Percentiles rank a stretch among this genome's conserved stretches.
Conservation (phyloP, 352 stramenopile species). For the Globisporangium alternatum region DNA sequence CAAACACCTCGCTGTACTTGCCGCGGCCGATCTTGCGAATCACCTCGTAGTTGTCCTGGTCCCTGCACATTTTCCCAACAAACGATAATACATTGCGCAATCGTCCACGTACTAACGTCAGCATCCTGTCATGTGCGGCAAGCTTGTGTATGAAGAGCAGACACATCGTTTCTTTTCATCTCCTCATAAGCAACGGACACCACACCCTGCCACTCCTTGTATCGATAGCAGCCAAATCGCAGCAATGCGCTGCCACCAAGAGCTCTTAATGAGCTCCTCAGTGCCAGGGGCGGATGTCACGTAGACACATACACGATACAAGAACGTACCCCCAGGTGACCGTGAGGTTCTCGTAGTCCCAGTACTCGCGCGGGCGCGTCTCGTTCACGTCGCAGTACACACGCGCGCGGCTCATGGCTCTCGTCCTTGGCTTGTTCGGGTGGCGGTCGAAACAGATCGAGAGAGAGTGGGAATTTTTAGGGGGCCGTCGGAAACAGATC, state of each 20-base stretch:
- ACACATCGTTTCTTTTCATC: too few species aligned
- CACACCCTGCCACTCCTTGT: too few species aligned
- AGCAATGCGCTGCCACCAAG: not conserved
- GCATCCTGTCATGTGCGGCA: too few species aligned
- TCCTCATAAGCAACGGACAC: too few species aligned
- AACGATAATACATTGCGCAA: not conserved
- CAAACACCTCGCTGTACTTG: slow-evolving; percentile 99
- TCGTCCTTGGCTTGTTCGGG: not conserved
- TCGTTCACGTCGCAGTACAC: slow-evolving; percentile 96
- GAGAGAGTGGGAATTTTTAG: too few species aligned
- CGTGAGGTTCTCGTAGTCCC: slow-evolving; percentile 99
- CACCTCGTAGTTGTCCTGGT: slow-evolving; percentile 99
- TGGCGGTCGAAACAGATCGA: too few species aligned
- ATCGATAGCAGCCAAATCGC: too few species aligned
- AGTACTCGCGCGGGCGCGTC: slow-evolving; percentile 97
- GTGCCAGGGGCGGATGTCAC: too few species aligned
- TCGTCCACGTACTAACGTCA: too few species aligned
- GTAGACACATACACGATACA: not conserved
- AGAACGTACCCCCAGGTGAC: slow-evolving; percentile 91
- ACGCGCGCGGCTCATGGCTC: slow-evolving; percentile 61
- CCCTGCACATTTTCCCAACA: slow-evolving; percentile 36
- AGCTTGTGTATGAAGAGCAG: too few species aligned
- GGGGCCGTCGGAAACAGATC: too few species aligned
- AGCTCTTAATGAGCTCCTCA: too few species aligned
- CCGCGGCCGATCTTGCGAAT: slow-evolving; percentile 98